Percentiles rank a stretch among this genome's conserved stretches.
Evolutionary conservation across 805 yeast genomes (phyloP).

Genomic region (Clavispora fructus): DNA sequence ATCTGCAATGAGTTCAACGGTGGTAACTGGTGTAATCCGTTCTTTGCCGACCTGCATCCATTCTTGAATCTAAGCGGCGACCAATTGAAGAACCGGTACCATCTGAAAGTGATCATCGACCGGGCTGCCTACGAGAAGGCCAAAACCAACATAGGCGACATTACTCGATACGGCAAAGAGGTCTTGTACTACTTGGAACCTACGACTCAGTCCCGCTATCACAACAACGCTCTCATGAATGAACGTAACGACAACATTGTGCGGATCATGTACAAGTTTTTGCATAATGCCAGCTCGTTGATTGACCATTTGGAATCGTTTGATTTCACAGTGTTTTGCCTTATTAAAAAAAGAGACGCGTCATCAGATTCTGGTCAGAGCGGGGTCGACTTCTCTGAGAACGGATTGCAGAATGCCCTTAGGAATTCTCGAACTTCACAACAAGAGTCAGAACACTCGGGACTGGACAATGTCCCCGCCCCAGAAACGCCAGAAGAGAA

Average conservation of each 20-base stretch:
- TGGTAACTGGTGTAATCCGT: constrained; percentile 76
- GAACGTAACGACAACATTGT: constrained; percentile 51
- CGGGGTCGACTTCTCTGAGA: background rate
- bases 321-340: constrained; percentile 53
- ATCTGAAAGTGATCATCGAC: constrained; percentile 46
- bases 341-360: constrained; percentile 30
- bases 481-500: background rate
- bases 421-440: constrained; percentile 9
- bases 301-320: constrained; percentile 54
- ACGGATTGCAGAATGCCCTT: background rate
- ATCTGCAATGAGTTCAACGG: constrained; percentile 63
- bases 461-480: background rate
- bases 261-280: constrained; percentile 47
- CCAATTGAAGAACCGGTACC: constrained; percentile 36
- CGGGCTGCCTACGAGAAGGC: constrained; percentile 41
- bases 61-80: constrained; percentile 40
- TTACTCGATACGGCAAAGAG: constrained; percentile 36
- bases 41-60: constrained; percentile 38
- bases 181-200: constrained; percentile 38
- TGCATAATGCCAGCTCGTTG: constrained; percentile 45
- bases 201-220: constrained; percentile 28
- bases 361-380: background rate
- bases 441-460: background rate
- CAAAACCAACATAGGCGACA: constrained; percentile 30
- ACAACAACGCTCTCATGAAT: constrained; percentile 26